A percentile compares a stretch with the other conserved stretches of the same genome.
Evolutionary conservation across 805 yeast genomes (phyloP).

Genomic region (Lachancea cidri): DNA sequence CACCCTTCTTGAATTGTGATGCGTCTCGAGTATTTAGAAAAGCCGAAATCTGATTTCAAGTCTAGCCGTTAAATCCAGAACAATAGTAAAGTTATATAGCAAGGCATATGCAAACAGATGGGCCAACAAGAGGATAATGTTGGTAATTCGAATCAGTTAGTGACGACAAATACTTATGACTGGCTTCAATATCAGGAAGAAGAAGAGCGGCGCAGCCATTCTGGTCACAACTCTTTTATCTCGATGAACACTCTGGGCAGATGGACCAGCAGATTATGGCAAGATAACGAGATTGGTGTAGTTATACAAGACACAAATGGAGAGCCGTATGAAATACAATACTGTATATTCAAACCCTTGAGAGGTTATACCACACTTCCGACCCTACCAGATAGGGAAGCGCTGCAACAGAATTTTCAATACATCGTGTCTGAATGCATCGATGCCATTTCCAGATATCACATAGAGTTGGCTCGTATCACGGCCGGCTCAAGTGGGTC

Average conservation of each 20-base stretch:
- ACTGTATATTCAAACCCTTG: slow-evolving; percentile 48
- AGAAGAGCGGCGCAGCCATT: slow-evolving; percentile 8
- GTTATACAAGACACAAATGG: not conserved
- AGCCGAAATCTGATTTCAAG: not conserved
- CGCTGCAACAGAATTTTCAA: slow-evolving; percentile 15
- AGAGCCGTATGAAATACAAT: slow-evolving; percentile 41
- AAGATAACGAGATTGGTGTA: not conserved
- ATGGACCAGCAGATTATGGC: slow-evolving; percentile 7
- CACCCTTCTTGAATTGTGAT: not conserved
- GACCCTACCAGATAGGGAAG: slow-evolving; percentile 28
- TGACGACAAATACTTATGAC: slow-evolving; percentile 20
- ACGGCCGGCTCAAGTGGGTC: slow-evolving; percentile 67
- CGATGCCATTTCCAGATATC: slow-evolving; percentile 40
- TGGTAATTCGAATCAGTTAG: slow-evolving; percentile 9
- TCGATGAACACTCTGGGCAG: slow-evolving; percentile 5
- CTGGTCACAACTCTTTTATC: slow-evolving; percentile 7
- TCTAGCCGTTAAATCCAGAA: not conserved
- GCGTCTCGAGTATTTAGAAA: not conserved
- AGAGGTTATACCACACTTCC: slow-evolving; percentile 24
- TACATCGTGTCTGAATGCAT: slow-evolving; percentile 39
- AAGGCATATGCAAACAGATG: not conserved
- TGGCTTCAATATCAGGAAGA: slow-evolving; percentile 20
- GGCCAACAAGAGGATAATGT: slow-evolving; percentile 5
- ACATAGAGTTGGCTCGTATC: slow-evolving; percentile 48
- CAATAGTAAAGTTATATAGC: not conserved